Evolutionary conservation across 2,329 filamentous ascomycete genomes (phyloP).

Genomic region (Claviceps sp.): DNA sequence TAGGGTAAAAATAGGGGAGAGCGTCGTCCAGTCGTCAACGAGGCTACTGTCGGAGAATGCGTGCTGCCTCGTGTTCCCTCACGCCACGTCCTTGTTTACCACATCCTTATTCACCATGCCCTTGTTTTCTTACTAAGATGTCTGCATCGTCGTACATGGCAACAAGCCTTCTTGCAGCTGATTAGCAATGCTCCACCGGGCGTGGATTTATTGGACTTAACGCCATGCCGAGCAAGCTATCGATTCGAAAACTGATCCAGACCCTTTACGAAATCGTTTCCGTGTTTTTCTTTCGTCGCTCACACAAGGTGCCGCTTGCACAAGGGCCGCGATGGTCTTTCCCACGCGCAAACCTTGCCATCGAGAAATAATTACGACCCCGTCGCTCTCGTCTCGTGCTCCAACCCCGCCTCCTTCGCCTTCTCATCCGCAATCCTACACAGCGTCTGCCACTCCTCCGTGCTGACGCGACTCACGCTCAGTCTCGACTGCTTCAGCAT

Average conservation of each 20-base stretch:
- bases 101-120: background rate
- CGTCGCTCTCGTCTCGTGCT: constrained; percentile 18
- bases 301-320: background rate
- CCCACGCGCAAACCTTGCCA: background rate
- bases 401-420: constrained; percentile 23
- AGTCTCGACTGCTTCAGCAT: constrained; percentile 69
- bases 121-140: background rate
- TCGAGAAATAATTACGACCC: background rate
- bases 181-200: background rate
- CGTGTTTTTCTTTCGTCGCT: background rate
- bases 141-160: background rate
- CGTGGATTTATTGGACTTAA: background rate
- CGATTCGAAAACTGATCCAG: too few relatives aligned
- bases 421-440: constrained; percentile 35
- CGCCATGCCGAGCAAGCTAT: background rate
- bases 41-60: background rate
- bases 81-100: background rate
- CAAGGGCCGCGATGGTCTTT: too few relatives aligned
- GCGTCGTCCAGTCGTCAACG: background rate
- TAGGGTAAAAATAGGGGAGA: background rate
- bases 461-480: constrained; percentile 60
- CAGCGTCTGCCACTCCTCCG: constrained; percentile 52
- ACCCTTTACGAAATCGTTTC: background rate
- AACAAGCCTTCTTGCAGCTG: background rate
- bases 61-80: background rate